Base-by-base conservation (phyloP, 108 stramenopile genomes). In the Bacterosira constricta region DNA sequence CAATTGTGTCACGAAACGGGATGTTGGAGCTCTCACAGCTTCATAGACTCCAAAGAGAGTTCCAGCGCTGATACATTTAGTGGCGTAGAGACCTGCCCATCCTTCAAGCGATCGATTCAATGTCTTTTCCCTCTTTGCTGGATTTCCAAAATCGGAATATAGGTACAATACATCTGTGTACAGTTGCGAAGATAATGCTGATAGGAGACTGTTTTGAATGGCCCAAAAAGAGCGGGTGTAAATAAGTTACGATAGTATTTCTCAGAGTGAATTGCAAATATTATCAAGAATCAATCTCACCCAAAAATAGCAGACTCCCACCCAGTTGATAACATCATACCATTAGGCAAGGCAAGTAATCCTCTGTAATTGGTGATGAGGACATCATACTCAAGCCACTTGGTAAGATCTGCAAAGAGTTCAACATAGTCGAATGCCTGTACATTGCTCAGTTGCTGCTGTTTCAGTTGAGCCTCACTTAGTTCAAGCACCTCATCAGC, bases 11-110 rank as follows among this genome's bases (percentile, higher is more conserved):
- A 90, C 68, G 25, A 81, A 67, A 13, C 56, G 59, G 3, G 65
- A 72, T 4, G 75, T 82, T 4, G 92, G 92, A 17, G 69, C 58
- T 60, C 86, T 69, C 15, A 77, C 75, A 23, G 69, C 66, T 55
- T 90, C 89, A 59, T 88, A 93, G 1, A 88, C 86, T 11, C 92
- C 92, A 71, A 93, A 93, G n/a, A 93, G 66, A 2, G 78, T 80
- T 5, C 85, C 86, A 3, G 86, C 69, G 26, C 73, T 75, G 5
- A 88, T 44, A 46, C 81, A 76, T 36, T 73, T 80, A 1, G 84
- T 67, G 9, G 81, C 56, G 59, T 93, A 93, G 2, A 85, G 21
- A 42, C 79, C 76, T 5, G 79, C 44, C 88, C 89, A 90, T 29
- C 85, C 86, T 23, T 73, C 46, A 6, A 75, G n/a, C 1, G 65